phyloP scores from a whole-genome alignment of 139 green algal species.

The Mesostigma viride region DNA sequence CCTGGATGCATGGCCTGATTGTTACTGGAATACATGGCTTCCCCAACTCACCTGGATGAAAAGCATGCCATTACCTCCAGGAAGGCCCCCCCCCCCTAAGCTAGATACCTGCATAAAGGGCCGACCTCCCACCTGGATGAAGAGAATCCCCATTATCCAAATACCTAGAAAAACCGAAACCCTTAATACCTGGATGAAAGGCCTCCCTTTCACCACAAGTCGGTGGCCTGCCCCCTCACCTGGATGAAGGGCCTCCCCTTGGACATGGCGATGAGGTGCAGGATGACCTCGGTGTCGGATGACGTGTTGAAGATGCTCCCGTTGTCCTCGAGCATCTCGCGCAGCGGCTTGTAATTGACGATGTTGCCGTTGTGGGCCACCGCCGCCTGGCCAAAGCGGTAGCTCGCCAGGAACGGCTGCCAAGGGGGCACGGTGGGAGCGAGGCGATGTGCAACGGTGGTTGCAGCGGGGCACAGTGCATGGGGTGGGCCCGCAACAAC shows the following conservation, averaged over 20 bases:
- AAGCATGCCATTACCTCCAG: too few relatives aligned
- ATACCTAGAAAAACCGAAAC: too few relatives aligned
- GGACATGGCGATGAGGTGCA: constrained; percentile 68
- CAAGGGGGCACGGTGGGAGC: constrained; percentile 20
- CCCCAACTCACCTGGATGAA: too few relatives aligned
- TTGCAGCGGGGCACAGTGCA: not conserved
- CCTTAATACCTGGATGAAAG: too few relatives aligned
- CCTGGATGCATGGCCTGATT: too few relatives aligned
- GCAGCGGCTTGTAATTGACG: constrained; percentile 84
- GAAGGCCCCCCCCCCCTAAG: too few relatives aligned
- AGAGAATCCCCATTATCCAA: too few relatives aligned
- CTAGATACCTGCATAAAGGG: too few relatives aligned
- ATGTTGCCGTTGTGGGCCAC: constrained; percentile 99
- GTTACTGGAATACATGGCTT: too few relatives aligned
- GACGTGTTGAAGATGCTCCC: constrained; percentile 76
- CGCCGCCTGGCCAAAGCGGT: constrained; percentile 82
- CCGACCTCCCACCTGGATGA: too few relatives aligned
- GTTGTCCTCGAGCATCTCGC: constrained; percentile 47
- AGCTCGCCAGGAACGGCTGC: constrained; percentile 99
- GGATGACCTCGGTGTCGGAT: constrained; percentile 89
- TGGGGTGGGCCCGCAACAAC: not conserved
- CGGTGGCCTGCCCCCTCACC: too few relatives aligned
- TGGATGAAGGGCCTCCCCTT: constrained; percentile 7
- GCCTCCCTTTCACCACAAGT: too few relatives aligned
- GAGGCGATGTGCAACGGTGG: not conserved